phyloP scores from a whole-genome alignment of 768 basidiomycete species.

The Kwoniella botswanensis region DNA sequence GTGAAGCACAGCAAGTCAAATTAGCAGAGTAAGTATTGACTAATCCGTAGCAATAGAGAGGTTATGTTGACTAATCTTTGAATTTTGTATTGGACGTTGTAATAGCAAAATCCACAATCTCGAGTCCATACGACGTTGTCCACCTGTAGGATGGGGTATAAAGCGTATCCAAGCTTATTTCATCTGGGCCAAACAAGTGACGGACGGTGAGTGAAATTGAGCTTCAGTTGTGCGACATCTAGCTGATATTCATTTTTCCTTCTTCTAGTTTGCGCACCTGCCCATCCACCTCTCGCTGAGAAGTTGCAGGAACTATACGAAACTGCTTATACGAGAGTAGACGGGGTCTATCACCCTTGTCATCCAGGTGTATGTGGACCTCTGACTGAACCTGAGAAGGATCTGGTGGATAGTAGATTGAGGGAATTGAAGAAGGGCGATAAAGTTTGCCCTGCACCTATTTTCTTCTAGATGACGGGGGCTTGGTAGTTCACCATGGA shows the following conservation, averaged over 20 bases:
- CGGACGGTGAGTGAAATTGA: constrained; percentile 35
- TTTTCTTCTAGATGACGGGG: constrained; percentile 36
- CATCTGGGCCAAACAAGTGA: constrained; percentile 53
- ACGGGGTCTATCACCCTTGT: constrained; percentile 48
- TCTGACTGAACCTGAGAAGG: constrained; percentile 48
- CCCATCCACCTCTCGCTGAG: constrained; percentile 42
- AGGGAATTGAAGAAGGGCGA: constrained; percentile 40
- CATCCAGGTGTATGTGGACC: constrained; percentile 50
- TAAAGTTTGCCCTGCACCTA: constrained; percentile 36
- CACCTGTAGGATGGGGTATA: constrained; percentile 55
- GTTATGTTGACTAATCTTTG: neutral
- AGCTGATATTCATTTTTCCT: neutral
- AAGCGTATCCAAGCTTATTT: constrained; percentile 55
- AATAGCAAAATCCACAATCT: constrained; percentile 56
- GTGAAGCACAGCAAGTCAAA: constrained; percentile 56
- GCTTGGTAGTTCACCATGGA: neutral
- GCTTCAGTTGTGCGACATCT: too few relatives aligned
- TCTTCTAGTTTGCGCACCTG: constrained; percentile 40
- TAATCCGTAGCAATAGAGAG: neutral
- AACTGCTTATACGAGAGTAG: constrained; percentile 48
- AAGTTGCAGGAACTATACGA: constrained; percentile 46
- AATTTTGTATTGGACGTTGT: too few relatives aligned
- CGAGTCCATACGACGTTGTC: constrained; percentile 49
- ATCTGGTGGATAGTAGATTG: constrained; percentile 39
- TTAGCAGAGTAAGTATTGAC: constrained; percentile 52